Percentiles rank a stretch among this genome's conserved stretches.
Conservation (phyloP, 1,139 yeast species). For the Magnusiomyces ingens region DNA sequence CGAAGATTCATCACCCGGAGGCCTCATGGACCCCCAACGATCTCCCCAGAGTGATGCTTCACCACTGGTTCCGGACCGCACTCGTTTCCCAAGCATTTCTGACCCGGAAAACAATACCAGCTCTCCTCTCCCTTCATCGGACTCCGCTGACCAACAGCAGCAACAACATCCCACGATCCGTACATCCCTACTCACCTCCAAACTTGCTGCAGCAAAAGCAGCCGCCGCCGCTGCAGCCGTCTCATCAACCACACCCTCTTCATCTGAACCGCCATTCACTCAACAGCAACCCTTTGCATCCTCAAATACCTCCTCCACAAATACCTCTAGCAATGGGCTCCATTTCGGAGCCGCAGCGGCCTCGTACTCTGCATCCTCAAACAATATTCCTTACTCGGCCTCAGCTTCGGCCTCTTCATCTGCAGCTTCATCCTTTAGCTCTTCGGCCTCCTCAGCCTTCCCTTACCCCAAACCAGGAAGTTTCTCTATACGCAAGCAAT, state of each 20-base stretch:
- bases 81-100: slow-evolving; percentile 8
- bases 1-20: slow-evolving; percentile 1
- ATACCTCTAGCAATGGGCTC: neutral
- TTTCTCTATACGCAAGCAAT: slow-evolving; percentile 15
- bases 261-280: slow-evolving; percentile 7
- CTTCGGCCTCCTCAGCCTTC: slow-evolving; percentile 12
- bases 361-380: slow-evolving; percentile 1
- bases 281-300: slow-evolving; percentile 1
- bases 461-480: slow-evolving; percentile 20
- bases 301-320: slow-evolving; percentile 5
- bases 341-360: slow-evolving; percentile 5
- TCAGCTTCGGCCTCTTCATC: neutral
- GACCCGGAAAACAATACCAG: neutral
- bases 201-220: slow-evolving; percentile 14
- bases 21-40: slow-evolving; percentile 5
- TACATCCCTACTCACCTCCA: slow-evolving; percentile 20
- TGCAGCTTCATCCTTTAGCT: neutral
- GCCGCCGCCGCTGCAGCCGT: slow-evolving; percentile 27
- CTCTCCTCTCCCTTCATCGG: neutral
- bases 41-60: slow-evolving; percentile 11
- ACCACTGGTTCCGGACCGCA: slow-evolving; percentile 8
- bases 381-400: slow-evolving; percentile 4
- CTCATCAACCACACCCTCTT: slow-evolving; percentile 17
- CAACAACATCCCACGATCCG: slow-evolving; percentile 15
- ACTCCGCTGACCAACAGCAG: neutral